phyloP scores from a whole-genome alignment of 2,329 filamentous ascomycete species.

The Fusarium neocosmosporiellum region DNA sequence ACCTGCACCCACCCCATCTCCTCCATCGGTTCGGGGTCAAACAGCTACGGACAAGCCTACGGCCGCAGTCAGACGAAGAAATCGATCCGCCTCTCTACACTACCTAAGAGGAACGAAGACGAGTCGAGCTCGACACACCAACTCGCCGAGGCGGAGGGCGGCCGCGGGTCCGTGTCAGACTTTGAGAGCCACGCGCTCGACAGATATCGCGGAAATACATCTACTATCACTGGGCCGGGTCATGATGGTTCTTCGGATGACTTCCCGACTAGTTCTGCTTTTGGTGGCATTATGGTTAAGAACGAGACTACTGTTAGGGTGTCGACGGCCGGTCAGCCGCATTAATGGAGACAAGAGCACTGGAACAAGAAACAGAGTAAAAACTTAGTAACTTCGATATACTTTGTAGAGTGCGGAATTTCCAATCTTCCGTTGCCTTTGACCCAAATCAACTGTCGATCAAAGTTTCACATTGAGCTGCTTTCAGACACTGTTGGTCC shows the following conservation, averaged over 20 bases:
- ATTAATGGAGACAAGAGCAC: neutral
- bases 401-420: neutral
- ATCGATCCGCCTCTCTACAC: slow-evolving; percentile 29
- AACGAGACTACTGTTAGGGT: slow-evolving; percentile 35
- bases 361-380: neutral
- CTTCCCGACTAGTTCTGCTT: neutral
- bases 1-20: slow-evolving; percentile 22
- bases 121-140: slow-evolving; percentile 39
- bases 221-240: slow-evolving; percentile 25
- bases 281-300: slow-evolving; percentile 39
- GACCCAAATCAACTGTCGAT: neutral
- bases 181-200: slow-evolving; percentile 40
- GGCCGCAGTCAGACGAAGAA: slow-evolving; percentile 36
- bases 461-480: neutral
- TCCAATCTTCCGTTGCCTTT: neutral
- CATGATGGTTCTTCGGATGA: neutral
- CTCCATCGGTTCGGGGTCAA: slow-evolving; percentile 25
- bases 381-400: neutral
- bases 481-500: neutral
- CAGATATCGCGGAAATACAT: slow-evolving; percentile 17
- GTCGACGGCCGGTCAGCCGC: slow-evolving; percentile 3
- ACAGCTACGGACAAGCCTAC: slow-evolving; percentile 28
- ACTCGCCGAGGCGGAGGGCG: slow-evolving; percentile 24
- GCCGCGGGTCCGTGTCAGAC: slow-evolving; percentile 15
- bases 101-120: slow-evolving; percentile 30